Conservation (phyloP, 768 basidiomycete genomes). For the Kwoniella newhampshirensis region DNA sequence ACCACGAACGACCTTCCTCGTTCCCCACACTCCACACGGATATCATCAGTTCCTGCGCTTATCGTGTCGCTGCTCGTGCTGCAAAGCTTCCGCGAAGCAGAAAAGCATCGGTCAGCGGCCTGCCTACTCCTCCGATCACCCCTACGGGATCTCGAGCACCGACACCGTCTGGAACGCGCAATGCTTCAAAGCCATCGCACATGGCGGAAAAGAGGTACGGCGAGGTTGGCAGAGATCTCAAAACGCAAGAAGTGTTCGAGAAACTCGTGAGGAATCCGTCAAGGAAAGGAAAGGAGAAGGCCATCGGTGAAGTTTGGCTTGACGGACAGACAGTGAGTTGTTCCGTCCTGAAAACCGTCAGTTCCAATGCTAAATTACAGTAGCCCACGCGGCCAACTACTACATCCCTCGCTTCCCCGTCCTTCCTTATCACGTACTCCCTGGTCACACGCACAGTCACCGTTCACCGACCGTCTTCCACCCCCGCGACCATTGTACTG, state of each 20-base stretch:
- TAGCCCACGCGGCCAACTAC: slow-evolving; percentile 47
- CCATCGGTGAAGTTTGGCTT: slow-evolving; percentile 49
- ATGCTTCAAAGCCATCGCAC: neutral
- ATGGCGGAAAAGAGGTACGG: slow-evolving; percentile 33
- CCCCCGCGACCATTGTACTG: neutral
- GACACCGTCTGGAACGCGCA: neutral
- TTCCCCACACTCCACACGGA: slow-evolving; percentile 31
- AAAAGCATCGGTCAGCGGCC: neutral
- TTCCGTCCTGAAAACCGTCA: neutral
- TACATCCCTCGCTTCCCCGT: slow-evolving; percentile 42
- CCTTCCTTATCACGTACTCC: slow-evolving; percentile 47
- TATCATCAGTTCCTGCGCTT: slow-evolving; percentile 36
- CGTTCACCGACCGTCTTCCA: slow-evolving; percentile 21
- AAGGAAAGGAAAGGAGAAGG: slow-evolving; percentile 36
- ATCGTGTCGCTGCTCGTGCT: slow-evolving; percentile 25
- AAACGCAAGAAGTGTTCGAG: slow-evolving; percentile 41
- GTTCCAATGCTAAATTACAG: slow-evolving; percentile 3
- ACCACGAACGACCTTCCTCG: slow-evolving; percentile 25
- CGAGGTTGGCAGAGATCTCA: slow-evolving; percentile 22
- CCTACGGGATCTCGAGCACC: slow-evolving; percentile 16
- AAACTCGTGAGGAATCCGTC: slow-evolving; percentile 18
- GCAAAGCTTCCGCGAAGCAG: too few relatives aligned
- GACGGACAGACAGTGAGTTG: slow-evolving; percentile 51
- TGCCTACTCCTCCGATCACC: slow-evolving; percentile 34
- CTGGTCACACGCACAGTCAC: slow-evolving; percentile 36